Conservation (phyloP, 1,284 basidiomycete genomes). For the Cutaneotrichosporon curvatum region DNA sequence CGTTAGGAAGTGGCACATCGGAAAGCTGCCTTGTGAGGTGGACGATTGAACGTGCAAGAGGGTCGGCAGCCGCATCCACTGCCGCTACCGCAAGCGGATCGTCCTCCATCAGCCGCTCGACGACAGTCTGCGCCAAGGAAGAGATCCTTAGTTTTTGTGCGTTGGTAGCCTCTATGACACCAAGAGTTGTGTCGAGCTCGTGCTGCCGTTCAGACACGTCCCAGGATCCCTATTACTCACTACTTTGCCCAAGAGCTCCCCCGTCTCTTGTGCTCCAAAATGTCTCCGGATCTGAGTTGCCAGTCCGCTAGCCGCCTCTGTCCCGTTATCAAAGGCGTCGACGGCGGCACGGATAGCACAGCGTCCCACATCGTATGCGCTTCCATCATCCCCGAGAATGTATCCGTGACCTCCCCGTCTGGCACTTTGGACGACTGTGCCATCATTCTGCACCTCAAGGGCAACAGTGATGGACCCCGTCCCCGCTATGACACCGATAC, state of each 20-base stretch:
- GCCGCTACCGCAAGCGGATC: constrained; percentile 26
- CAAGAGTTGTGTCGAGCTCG: constrained; percentile 23
- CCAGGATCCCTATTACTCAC: constrained; percentile 15
- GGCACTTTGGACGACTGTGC: constrained; percentile 20
- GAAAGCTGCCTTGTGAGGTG: constrained; percentile 20
- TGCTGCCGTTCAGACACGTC: constrained; percentile 15
- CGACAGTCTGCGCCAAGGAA: constrained; percentile 17
- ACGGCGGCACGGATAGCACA: constrained; percentile 25
- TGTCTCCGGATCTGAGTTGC: constrained; percentile 20
- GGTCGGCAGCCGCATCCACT: constrained; percentile 13
- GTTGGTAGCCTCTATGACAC: constrained; percentile 25
- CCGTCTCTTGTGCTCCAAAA: constrained; percentile 23
- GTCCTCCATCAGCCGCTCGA: constrained; percentile 11
- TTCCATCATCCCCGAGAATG: constrained; percentile 36
- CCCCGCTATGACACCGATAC: constrained; percentile 36
- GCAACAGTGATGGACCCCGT: constrained; percentile 32
- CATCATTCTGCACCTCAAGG: constrained; percentile 18
- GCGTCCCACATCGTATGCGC: constrained; percentile 31
- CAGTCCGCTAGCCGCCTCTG: constrained; percentile 18
- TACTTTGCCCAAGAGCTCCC: constrained; percentile 27
- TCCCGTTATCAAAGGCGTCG: constrained; percentile 26
- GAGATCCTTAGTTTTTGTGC: constrained; percentile 29
- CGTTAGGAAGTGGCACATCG: background rate
- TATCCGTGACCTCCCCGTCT: constrained; percentile 33
- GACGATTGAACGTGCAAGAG: constrained; percentile 19